Evolutionary conservation across 2,329 filamentous ascomycete genomes (phyloP), one percentile per base, ranked within the genome.

Genomic region (Harringtonia aguacate): DNA sequence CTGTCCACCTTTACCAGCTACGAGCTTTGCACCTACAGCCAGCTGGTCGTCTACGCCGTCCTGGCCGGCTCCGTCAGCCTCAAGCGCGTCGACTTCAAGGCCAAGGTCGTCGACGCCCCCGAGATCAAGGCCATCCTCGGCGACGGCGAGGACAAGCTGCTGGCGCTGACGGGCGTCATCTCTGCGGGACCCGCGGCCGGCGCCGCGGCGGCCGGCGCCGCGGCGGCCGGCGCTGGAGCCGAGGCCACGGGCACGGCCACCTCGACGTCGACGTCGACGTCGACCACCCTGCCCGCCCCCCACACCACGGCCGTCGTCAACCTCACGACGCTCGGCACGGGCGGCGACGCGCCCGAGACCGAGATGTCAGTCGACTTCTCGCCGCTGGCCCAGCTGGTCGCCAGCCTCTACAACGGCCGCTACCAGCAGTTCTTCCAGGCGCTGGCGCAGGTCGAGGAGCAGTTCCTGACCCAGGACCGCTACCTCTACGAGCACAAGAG

Each of bases 1-100:
- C 75, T 98, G 53, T 95, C 90, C 24, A 98, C 92, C 20, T 98
- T 98, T 64, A 98, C 92, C 50, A 95, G 88, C 63, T 95, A 95
- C 69, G 92, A 98, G 66, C 79, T 98, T 40, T 98, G 92, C 79
- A 90, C 84, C 53, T 98, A 98, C 71, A 95, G 88, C 47, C 84
- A 79, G 48, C 78, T 98, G 21, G 92, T 98, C 41, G 81, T 95
- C 46, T 98, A 97, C 69, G 88, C 92, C 2, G 90, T 97, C 20
- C 80, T 98, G 29, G 88, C 92, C 30, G 92, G 92, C 47, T 94
- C 89, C 8, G 83, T 97, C 21, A 92, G 90, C 37, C 77, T 98
- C 45, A 95, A 95, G 71, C 84, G 92, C 39, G 87, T 95, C 29
- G 92, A 98, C 64, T 98, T 98, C 77, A 98, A 98, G 73, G 86